Percentiles rank a stretch among this genome's conserved stretches.
Conservation (phyloP, 257 asterid species). For the Solanum dulcamara region DNA sequence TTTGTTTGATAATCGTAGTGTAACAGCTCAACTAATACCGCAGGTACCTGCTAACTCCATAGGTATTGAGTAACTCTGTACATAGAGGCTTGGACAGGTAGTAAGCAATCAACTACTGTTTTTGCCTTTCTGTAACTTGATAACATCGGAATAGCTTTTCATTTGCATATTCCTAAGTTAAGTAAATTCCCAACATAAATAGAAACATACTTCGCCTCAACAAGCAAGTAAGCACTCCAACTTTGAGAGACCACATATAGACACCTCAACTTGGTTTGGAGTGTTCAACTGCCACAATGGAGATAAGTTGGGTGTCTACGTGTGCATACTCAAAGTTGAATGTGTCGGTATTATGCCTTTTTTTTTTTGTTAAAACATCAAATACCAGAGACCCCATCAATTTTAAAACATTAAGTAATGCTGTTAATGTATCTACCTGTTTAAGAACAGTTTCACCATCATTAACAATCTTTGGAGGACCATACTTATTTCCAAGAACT, state of each 20-base stretch:
- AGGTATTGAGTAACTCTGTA: not conserved
- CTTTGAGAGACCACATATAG: not conserved
- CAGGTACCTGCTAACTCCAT: not conserved
- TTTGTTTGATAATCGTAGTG: not conserved
- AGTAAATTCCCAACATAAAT: not conserved
- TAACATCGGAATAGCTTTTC: not conserved
- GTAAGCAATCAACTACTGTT: not conserved
- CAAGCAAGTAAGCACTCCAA: not conserved
- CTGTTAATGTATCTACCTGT: slow-evolving; percentile 30
- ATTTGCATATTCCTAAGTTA: not conserved
- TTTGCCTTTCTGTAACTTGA: not conserved
- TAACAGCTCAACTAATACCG: not conserved
- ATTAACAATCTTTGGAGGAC: slow-evolving; percentile 90
- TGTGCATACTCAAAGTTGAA: not conserved
- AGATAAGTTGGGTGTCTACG: not conserved
- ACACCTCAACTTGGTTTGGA: not conserved
- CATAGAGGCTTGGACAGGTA: not conserved
- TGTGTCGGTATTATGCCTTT: too few relatives aligned
- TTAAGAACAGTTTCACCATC: slow-evolving; percentile 91
- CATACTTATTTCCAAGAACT: slow-evolving; percentile 81
- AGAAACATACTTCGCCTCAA: accelerated
- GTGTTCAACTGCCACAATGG: not conserved
- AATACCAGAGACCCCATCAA: not conserved
- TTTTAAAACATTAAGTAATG: not conserved
- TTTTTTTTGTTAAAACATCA: not conserved